Evolutionary conservation across 1,284 basidiomycete species (phyloP).

Genomic region (Singerocomus inundabilis): DNA sequence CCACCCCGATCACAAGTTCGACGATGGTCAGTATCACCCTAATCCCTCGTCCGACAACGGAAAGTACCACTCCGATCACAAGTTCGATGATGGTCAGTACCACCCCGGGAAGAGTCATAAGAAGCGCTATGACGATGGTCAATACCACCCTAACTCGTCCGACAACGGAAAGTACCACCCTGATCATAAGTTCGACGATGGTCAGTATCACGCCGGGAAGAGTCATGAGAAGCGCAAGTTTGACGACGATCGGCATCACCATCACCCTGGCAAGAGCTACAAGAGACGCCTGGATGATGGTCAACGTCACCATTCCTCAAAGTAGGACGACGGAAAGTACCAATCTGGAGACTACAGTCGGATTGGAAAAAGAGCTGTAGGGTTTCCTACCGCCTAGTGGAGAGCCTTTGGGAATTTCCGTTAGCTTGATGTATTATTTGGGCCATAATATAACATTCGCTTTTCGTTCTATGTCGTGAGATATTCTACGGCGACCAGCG

Average conservation of each 20-base stretch:
- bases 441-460: constrained; percentile 12
- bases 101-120: constrained; percentile 6
- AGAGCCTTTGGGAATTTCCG: neutral
- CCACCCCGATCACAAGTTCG: neutral
- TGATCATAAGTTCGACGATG: constrained; percentile 3
- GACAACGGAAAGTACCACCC: constrained; percentile 8
- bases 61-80: no score
- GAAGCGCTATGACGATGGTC: constrained; percentile 1
- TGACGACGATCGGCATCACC: constrained; percentile 12
- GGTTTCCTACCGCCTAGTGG: neutral
- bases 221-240: neutral
- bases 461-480: constrained; percentile 7
- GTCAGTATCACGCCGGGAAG: constrained; percentile 8
- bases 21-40: constrained; percentile 9
- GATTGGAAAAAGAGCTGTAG: constrained; percentile 3
- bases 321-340: constrained; percentile 9
- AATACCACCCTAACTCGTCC: neutral
- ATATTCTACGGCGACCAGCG: neutral
- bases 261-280: neutral
- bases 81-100: constrained; percentile 9
- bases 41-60: no score
- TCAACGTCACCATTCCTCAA: constrained; percentile 1
- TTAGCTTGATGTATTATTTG: constrained; percentile 3
- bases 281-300: constrained; percentile 7
- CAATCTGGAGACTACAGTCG: constrained; percentile 1